Conservation (phyloP, 2,329 filamentous ascomycete genomes). For the Colletotrichum sp. region DNA sequence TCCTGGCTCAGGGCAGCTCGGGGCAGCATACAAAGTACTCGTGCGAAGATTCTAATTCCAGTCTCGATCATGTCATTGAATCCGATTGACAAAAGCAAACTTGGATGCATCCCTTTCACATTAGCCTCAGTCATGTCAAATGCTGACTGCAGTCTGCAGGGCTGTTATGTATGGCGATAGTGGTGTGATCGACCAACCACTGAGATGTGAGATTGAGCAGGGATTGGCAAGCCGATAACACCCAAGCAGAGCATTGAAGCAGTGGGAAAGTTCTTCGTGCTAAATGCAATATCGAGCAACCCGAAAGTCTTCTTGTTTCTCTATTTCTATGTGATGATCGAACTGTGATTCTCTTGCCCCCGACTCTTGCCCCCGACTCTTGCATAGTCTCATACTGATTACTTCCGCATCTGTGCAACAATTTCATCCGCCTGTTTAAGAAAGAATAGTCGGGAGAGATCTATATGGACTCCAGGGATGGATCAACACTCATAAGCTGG, state of each 20-base stretch:
- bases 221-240: background rate
- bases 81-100: background rate
- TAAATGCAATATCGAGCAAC: background rate
- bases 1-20: background rate
- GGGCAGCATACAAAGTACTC: background rate
- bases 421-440: background rate
- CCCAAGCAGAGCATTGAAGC: background rate
- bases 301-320: background rate
- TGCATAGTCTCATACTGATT: background rate
- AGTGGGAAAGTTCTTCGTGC: background rate
- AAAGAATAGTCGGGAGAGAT: background rate
- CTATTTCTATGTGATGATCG: background rate
- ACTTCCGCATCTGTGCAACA: background rate
- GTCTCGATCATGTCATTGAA: background rate
- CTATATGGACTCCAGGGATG: constrained; percentile 19
- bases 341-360: background rate
- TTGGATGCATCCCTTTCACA: background rate
- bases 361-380: background rate
- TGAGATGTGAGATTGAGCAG: background rate
- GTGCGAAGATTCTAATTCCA: background rate
- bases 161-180: background rate
- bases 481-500: constrained; percentile 18
- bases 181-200: background rate
- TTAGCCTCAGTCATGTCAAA: background rate
- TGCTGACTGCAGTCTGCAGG: background rate